Evolutionary conservation across 2,329 filamentous ascomycete species (phyloP), one percentile per base, ranked within the genome.

Genomic region (Xylaria hypoxylon): DNA sequence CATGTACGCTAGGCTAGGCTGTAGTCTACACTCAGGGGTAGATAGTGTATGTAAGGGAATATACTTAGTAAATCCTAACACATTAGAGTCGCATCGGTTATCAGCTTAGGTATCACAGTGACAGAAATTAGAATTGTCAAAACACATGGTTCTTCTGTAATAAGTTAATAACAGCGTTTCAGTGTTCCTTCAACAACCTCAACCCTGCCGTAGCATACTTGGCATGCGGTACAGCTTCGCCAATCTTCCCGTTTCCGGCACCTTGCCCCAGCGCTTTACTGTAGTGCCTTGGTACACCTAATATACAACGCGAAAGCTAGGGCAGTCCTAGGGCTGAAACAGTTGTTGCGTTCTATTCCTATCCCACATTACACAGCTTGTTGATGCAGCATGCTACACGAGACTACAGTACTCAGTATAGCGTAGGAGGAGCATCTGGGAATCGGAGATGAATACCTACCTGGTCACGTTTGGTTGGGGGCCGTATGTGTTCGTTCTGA

Each of bases 391-490:
- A 19, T n/a, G 17, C 3, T 33, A 45, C n/a, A 22, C 24, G 33
- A 15, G 8, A 28, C 26, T 45, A 45, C 22, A n/a, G n/a, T n/a
- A n/a, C n/a, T n/a, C n/a, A n/a, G n/a, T n/a, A n/a, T n/a, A 19
- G 22, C 24, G 35, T n/a, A n/a, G 26, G 8, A 44, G 33, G 8
- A 11, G n/a, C n/a, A 24, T 47, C 5, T n/a, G n/a, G n/a, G n/a
- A 57, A 13, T 22, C n/a, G 44, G 60, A 57, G n/a, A 57, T 57
- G 52, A 62, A 28, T 35, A 10, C 47, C 26, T 47, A 56, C 26
- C 42, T 33, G 4, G 33, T 35, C 28, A 24, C 22, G 33, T 40
- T 40, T 17, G 8, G 26, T 51, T 57, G 60, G 52, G 60, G 59
- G 28, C 44, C 31, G 28, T 6, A 57, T 22, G 38, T 22, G n/a